phyloP scores from a whole-genome alignment of 148 eudicot genomes.

The Rheum nobile region DNA sequence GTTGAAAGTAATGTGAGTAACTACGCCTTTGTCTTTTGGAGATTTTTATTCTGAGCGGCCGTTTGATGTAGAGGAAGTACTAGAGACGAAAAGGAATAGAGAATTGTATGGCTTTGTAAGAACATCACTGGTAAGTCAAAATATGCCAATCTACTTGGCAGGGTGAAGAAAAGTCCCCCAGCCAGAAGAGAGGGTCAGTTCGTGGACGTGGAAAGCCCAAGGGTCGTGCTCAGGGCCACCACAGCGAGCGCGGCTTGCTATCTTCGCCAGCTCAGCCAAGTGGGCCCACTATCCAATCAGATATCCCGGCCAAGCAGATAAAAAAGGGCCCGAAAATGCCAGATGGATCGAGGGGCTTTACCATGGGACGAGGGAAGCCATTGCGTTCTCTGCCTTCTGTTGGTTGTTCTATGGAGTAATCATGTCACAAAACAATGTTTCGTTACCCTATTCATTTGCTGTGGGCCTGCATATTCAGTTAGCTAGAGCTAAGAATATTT shows the following conservation, averaged over 20 bases:
- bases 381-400: slow-evolving; percentile 14
- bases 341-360: slow-evolving; percentile 81
- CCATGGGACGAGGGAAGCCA: slow-evolving; percentile 86
- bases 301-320: slow-evolving; percentile 21
- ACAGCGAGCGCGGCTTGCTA: slow-evolving; percentile 46
- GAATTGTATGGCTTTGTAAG: too few relatives aligned
- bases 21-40: too few relatives aligned
- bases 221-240: slow-evolving; percentile 15
- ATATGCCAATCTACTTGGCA: too few relatives aligned
- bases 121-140: too few relatives aligned
- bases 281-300: slow-evolving; percentile 19
- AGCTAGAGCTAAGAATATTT: neutral
- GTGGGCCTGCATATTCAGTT: neutral
- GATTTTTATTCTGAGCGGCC: too few relatives aligned
- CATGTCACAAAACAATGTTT: neutral
- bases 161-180: slow-evolving; percentile 40
- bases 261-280: slow-evolving; percentile 18
- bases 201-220: slow-evolving; percentile 39
- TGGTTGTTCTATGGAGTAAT: neutral
- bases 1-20: slow-evolving; percentile 28
- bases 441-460: neutral
- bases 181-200: slow-evolving; percentile 16
- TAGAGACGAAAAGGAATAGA: too few relatives aligned
- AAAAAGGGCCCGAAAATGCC: slow-evolving; percentile 80
- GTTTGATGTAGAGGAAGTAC: too few relatives aligned